Conservation (phyloP, 2,329 filamentous ascomycete genomes). For the Bipolaris oryzae region DNA sequence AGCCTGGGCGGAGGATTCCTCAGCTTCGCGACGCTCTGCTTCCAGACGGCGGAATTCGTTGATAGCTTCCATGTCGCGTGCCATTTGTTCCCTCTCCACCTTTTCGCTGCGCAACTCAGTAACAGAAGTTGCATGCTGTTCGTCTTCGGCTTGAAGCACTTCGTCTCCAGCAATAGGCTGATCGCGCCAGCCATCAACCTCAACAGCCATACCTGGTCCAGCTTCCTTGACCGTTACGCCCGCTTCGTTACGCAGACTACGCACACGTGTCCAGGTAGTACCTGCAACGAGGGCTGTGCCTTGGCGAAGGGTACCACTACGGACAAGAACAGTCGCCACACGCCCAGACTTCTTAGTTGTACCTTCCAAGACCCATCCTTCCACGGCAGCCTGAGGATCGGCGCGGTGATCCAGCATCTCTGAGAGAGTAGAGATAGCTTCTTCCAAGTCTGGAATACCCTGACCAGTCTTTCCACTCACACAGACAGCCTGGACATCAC, state of each 20-base stretch:
- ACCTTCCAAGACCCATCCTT: constrained; percentile 94
- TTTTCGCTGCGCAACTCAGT: constrained; percentile 77
- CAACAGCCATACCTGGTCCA: constrained; percentile 85
- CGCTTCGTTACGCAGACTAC: constrained; percentile 82
- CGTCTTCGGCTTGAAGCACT: constrained; percentile 80
- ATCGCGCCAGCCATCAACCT: constrained; percentile 93
- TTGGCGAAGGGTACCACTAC: constrained; percentile 79
- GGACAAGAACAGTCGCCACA: constrained; percentile 86
- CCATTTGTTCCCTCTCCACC: constrained; percentile 68
- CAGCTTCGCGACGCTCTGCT: constrained; percentile 66
- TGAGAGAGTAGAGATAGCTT: constrained; percentile 82
- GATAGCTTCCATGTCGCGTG: constrained; percentile 75
- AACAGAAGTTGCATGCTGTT: constrained; percentile 78
- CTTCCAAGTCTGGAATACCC: constrained; percentile 90
- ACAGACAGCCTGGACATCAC: constrained; percentile 88
- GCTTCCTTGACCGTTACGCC: constrained; percentile 74
- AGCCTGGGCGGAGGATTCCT: constrained; percentile 54
- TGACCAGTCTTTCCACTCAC: constrained; percentile 93
- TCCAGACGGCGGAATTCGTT: constrained; percentile 66
- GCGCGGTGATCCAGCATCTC: constrained; percentile 92
- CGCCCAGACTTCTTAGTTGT: constrained; percentile 84
- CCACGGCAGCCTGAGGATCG: constrained; percentile 74
- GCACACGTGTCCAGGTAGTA: constrained; percentile 84
- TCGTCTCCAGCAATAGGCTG: constrained; percentile 85
- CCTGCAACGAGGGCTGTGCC: constrained; percentile 90